A percentile compares a stretch with the other conserved stretches of the same genome.
Conservation (phyloP, 306 rosid genomes). For the Dalbergia oliveri region DNA sequence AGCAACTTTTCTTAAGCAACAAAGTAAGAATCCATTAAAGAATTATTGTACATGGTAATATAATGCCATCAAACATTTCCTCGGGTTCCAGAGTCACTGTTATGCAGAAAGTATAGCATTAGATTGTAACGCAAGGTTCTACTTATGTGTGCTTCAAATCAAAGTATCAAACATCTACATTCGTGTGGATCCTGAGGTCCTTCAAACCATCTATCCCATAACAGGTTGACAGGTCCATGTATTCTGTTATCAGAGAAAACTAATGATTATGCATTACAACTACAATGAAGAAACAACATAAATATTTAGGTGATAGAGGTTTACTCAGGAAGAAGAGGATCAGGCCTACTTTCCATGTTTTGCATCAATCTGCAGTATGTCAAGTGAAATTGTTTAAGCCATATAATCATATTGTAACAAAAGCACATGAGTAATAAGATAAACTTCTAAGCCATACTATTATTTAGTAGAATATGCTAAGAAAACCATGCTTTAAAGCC, state of each 20-base stretch:
- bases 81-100: conserved; percentile 11
- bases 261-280: conserved; percentile 28
- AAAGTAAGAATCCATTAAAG: conserved; percentile 2
- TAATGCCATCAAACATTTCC: conserved; percentile 31
- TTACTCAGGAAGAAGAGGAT: conserved; percentile 81
- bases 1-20: conserved; percentile 8
- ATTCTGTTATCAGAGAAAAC: conserved; percentile 54
- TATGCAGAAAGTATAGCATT: conserved; percentile 15
- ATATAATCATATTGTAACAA: conserved; percentile 6
- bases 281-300: conserved; percentile 10
- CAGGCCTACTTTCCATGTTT: conserved; percentile 60
- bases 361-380: conserved; percentile 61
- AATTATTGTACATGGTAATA: conserved; percentile 17
- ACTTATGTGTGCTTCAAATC: conserved; percentile 45
- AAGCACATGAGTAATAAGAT: not conserved
- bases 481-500: not conserved
- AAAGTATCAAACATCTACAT: conserved; percentile 77
- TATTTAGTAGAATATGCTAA: not conserved
- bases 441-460: not conserved
- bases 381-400: conserved; percentile 40
- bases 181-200: conserved; percentile 72
- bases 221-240: conserved; percentile 65
- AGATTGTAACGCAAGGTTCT: conserved; percentile 3
- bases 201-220: conserved; percentile 91
- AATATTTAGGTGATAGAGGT: conserved; percentile 44